These are phyloP conservation scores for Amylocystis lapponica DNA, from an alignment of 768 basidiomycete genomes.

Conservation along the genomic window DNA sequence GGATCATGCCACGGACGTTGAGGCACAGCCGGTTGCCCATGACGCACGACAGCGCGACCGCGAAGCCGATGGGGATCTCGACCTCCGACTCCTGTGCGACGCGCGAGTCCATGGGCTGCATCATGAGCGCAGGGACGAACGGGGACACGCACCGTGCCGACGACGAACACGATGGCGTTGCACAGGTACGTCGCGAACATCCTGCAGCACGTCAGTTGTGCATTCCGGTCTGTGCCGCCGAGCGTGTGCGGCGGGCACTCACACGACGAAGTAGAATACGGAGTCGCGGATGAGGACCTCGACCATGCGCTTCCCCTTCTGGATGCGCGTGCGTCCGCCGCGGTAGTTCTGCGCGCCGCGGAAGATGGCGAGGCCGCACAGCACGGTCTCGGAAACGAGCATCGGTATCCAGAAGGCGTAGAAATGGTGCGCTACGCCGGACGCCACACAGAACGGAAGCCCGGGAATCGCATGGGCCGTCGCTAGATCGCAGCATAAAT, in stretches of 20 bases:
- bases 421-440: conserved; percentile 35
- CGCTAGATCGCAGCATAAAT: conserved; percentile 6
- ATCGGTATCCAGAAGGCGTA: conserved; percentile 60
- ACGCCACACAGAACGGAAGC: conserved; percentile 37
- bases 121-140: conserved; percentile 23
- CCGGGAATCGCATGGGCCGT: conserved; percentile 4
- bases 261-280: conserved; percentile 53
- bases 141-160: conserved; percentile 16
- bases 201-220: conserved; percentile 23
- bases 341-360: conserved; percentile 42
- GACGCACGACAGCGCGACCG: conserved; percentile 52
- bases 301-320: conserved; percentile 40
- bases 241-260: conserved; percentile 18
- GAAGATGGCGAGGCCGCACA: conserved; percentile 46
- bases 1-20: conserved; percentile 39
- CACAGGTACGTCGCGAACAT: conserved; percentile 52
- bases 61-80: conserved; percentile 54
- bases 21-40: conserved; percentile 52
- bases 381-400: conserved; percentile 45
- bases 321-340: conserved; percentile 27
- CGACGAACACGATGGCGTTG: conserved; percentile 29
- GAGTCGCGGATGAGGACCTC: conserved; percentile 51
- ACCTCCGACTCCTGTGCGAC: conserved; percentile 22
- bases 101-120: conserved; percentile 29
- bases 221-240: neutral